Evolutionary conservation across 768 basidiomycete species (phyloP).

Genomic region (Omphalotus guepiniiformis): DNA sequence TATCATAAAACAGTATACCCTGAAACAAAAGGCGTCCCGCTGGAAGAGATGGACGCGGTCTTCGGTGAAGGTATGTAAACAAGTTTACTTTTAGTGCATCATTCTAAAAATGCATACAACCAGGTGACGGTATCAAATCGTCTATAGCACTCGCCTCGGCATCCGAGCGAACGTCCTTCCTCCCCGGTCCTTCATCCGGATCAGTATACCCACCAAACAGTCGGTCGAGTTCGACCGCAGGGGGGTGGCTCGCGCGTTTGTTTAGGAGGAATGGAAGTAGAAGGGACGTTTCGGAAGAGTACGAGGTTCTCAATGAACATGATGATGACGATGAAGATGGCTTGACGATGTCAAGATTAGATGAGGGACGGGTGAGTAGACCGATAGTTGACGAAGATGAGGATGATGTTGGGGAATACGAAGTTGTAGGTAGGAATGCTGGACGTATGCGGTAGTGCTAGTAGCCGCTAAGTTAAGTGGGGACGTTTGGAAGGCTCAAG

Average conservation of each 20-base stretch:
- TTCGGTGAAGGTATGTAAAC: constrained; percentile 76
- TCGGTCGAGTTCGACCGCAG: neutral
- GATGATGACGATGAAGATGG: constrained; percentile 2
- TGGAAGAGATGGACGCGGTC: constrained; percentile 89
- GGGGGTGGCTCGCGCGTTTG: neutral
- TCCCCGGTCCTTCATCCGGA: neutral
- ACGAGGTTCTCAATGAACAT: constrained; percentile 2
- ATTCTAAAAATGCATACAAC: neutral
- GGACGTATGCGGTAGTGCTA: neutral
- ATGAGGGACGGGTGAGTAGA: neutral
- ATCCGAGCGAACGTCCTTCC: constrained; percentile 5
- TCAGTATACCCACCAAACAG: constrained; percentile 5
- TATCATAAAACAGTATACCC: constrained; percentile 73
- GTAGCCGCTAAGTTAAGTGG: neutral
- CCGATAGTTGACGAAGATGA: neutral
- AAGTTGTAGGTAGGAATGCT: neutral
- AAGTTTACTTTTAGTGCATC: neutral
- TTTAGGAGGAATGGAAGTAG: constrained; percentile 2
- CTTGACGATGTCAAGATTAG: neutral
- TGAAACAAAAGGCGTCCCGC: constrained; percentile 79
- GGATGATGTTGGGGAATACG: constrained; percentile 6
- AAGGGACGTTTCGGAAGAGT: neutral
- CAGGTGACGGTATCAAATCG: neutral
- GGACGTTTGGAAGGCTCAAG: too few species aligned
- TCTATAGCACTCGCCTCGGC: neutral